Base-by-base conservation (phyloP, 2,329 filamentous ascomycete genomes). In the Paracoccidioides brasiliensis region DNA sequence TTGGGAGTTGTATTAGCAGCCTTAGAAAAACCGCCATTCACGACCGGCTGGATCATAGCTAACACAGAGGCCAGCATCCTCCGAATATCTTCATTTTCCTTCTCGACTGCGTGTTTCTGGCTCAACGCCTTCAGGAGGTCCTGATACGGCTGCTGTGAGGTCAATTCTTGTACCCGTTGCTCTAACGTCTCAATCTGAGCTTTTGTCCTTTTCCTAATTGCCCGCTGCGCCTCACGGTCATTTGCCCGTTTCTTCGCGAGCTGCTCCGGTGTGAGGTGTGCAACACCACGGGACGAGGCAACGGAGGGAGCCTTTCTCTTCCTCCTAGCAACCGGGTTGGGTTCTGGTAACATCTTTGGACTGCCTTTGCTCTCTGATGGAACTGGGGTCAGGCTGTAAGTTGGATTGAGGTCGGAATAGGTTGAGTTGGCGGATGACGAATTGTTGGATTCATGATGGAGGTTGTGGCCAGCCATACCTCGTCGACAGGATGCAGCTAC, bases 221-320 rank as follows among this genome's bases (percentile, higher is more conserved):
- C 88, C 51, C 88, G 80, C 69, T 95, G 88, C 35, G 88, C 89
- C 69, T 94, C 88, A 56, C 88, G 83, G 68, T 94, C 88, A 79
- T 95, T 95, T 65, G 88, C 88, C 60, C 90, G 80, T 76, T 95
- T 96, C 70, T 90, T 86, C 35, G 86, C 88, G 57, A 95, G 80
- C 72, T 95, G 90, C 59, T 90, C 86, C 5, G 89, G 86, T 9
- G 88, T 94, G 67, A 95, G 78, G 65, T 87, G 91, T 60, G 89
- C 88, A 55, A 95, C 90, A 60, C 87, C 90, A 62, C 89, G 82
- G 57, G 85, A 74, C 48, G 70, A 69, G 30, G 68, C 61, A 56
- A 64, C 70, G 43, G 67, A 66, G 6, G 8, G 41, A 55, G 71
- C 60, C 62, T 74, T 76, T 64, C 73, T 71, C 62, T 72, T 73